Evolutionary conservation across 108 stramenopile species (phyloP), one percentile per base, ranked within the genome.

Genomic region (Nannochloropsis granulata): DNA sequence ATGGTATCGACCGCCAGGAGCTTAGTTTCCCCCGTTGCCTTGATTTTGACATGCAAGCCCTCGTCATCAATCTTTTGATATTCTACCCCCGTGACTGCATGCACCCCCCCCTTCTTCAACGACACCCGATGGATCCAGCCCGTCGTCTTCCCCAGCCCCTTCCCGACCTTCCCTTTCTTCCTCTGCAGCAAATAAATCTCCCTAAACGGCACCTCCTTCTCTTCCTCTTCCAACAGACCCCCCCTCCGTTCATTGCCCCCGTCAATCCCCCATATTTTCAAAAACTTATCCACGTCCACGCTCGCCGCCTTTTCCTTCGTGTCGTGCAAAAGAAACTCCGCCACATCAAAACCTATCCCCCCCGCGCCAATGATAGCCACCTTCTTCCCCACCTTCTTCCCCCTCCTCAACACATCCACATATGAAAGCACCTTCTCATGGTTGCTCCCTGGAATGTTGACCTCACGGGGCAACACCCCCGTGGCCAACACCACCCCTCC

Each of bases 301-400:
- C 13, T 44, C 14, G 84, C 83, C 26, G 82, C 83, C 16, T 45
- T 19, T 26, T 14, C n/a, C 21, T 24, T 25, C 24, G 81, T 79
- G 44, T 93, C 90, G 85, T 96, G 94, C 25, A 94, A 34, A 21
- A 98, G 89, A 88, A 92, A 97, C 81, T 98, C 98, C 23, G 94
- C 92, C 34, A 98, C 95, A 91, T 98, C 98, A 86, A 98, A 98
- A 24, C 98, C 98, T 82, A 98, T 98, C 0, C 98, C 98, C 46
- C 98, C 98, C 12, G 97, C 98, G 45, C 98, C 98, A 90, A 98
- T 94, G 24, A 98, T 86, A 24, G 97, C 98, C 12, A 98, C 97
- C 1, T 89, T 88, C 45, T 92, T 78, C 79, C 98, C 98, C 21
- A 97, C 95, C 44, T 92, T 90, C 56, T 90, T 92, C 56, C 94